Conservation (phyloP, 108 stramenopile genomes). For the Schizochytrium sp. region DNA sequence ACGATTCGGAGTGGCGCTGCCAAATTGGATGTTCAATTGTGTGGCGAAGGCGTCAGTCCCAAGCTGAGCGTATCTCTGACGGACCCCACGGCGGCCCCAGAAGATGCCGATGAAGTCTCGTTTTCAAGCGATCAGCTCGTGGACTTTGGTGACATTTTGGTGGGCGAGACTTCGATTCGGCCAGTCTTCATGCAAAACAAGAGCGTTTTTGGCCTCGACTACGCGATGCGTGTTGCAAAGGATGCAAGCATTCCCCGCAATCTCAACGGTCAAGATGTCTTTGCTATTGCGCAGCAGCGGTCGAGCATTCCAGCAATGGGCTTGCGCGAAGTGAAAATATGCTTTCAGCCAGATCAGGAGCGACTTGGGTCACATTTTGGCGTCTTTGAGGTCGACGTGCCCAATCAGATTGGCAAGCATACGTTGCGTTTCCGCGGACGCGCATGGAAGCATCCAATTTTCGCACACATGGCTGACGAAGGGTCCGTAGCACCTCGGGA, state of each 20-base stretch:
- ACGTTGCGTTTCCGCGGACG: neutral
- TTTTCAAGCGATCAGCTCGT: neutral
- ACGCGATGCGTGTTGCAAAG: neutral
- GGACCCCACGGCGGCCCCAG: neutral
- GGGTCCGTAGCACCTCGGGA: neutral
- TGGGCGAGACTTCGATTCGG: conserved; percentile 1
- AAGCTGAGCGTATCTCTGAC: conserved; percentile 21
- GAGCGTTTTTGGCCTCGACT: conserved; percentile 38
- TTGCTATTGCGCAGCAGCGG: conserved; percentile 19
- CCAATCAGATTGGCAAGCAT: conserved; percentile 21
- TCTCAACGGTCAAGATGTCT: conserved; percentile 23
- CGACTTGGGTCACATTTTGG: conserved; percentile 26
- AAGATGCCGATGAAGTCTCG: neutral
- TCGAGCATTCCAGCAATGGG: conserved; percentile 29
- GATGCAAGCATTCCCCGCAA: conserved; percentile 20
- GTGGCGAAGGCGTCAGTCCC: conserved; percentile 44
- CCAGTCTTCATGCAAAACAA: conserved; percentile 27
- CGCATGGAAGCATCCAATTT: neutral
- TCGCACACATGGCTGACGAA: neutral
- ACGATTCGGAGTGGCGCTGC: conserved; percentile 23
- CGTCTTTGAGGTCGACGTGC: conserved; percentile 25
- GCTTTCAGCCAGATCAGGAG: conserved; percentile 35
- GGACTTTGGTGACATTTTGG: conserved; percentile 33
- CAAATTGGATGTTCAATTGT: conserved; percentile 21
- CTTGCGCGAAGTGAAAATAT: neutral